Conservation (phyloP, 257 asterid genomes). For the Agastache rugosa region DNA sequence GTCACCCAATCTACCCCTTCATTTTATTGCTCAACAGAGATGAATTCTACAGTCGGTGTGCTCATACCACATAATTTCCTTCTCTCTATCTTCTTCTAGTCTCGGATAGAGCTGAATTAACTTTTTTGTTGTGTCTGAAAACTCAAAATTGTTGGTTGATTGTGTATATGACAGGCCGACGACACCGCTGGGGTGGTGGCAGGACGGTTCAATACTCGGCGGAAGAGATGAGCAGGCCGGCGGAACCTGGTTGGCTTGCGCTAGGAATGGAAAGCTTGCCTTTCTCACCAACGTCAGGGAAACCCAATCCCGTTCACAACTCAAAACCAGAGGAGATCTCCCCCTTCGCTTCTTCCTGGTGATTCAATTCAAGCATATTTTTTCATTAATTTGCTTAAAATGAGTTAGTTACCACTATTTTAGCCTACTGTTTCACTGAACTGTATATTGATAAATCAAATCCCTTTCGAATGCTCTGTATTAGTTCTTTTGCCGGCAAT, state of each 20-base stretch:
- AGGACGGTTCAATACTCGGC: conserved; percentile 62
- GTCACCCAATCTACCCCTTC: conserved; percentile 69
- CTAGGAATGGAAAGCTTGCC: conserved; percentile 61
- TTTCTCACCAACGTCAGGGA: conserved; percentile 87
- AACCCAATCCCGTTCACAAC: conserved; percentile 28
- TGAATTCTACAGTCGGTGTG: conserved; percentile 64
- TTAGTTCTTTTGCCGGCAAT: too few species aligned
- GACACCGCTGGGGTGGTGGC: conserved; percentile 78
- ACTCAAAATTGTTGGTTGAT: not conserved
- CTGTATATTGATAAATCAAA: not conserved
- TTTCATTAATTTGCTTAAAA: not conserved
- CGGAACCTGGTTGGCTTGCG: conserved; percentile 83
- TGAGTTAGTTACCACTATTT: too few species aligned
- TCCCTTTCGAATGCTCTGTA: not conserved
- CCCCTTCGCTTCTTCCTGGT: conserved; percentile 81
- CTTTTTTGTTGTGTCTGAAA: not conserved
- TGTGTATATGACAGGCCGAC: conserved; percentile 51
- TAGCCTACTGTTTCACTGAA: not conserved
- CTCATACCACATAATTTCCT: not conserved
- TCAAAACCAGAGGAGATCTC: conserved; percentile 72
- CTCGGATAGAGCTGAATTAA: not conserved
- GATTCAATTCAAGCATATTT: not conserved
- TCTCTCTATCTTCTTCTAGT: not conserved
- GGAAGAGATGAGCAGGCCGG: conserved; percentile 81
- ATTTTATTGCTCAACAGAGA: conserved; percentile 79